Conservation (phyloP, 257 asterid genomes). For the Jacaranda copaia region DNA sequence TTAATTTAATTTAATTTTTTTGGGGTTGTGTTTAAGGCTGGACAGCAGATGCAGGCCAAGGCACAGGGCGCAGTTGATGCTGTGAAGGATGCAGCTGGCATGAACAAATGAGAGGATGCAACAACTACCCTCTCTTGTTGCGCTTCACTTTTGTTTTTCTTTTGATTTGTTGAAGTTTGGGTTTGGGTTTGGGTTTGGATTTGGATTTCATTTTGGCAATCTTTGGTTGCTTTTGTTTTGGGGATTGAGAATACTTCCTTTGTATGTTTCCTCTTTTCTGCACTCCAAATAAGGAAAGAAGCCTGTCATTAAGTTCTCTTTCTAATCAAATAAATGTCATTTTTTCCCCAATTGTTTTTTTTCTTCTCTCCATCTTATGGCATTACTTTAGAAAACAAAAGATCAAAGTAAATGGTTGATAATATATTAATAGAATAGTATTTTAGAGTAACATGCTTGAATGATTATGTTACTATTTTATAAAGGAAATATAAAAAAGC, state of each 20-base stretch:
- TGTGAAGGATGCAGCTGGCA: slow-evolving; percentile 56
- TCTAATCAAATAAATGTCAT: slow-evolving; percentile 21
- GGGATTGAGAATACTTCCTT: neutral
- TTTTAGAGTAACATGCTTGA: no score
- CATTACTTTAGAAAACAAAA: no score
- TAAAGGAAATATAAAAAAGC: no score
- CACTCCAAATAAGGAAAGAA: neutral
- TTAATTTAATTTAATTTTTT: neutral
- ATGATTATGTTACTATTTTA: no score
- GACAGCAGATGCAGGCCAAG: slow-evolving; percentile 48
- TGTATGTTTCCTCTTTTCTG: neutral
- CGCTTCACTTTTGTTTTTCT: neutral
- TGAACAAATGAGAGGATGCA: slow-evolving; percentile 44
- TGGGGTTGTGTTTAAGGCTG: slow-evolving; percentile 43
- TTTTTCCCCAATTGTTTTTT: neutral
- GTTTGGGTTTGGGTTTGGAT: neutral
- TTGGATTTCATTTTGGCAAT: neutral
- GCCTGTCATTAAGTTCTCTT: slow-evolving; percentile 2
- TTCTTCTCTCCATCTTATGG: neutral
- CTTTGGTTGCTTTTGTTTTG: slow-evolving; percentile 13
- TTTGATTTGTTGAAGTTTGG: neutral
- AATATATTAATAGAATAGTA: no score
- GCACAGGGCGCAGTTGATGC: slow-evolving; percentile 59
- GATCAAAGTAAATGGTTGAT: no score
- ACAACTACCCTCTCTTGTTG: neutral